Conservation (phyloP, 1,139 yeast species). For the Keqinozyma sinolaborantium region DNA sequence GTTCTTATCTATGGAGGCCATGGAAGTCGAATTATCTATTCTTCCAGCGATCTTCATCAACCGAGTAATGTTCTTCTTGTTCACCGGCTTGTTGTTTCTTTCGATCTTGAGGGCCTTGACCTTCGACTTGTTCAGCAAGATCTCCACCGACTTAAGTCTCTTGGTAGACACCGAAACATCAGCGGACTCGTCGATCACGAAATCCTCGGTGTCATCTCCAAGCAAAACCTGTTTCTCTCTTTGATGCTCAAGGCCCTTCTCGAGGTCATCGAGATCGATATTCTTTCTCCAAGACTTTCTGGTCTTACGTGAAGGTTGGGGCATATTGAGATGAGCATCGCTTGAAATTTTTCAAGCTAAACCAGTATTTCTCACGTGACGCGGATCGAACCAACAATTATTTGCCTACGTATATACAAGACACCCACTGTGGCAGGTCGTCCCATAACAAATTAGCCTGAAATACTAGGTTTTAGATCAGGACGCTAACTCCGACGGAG, state of each 20-base stretch:
- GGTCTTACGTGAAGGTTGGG: constrained; percentile 69
- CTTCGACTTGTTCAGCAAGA: constrained; percentile 73
- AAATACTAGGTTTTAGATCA: too few relatives aligned
- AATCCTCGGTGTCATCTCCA: constrained; percentile 53
- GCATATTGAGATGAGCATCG: not conserved
- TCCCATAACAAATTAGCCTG: too few relatives aligned
- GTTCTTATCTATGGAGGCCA: constrained; percentile 55
- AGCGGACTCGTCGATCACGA: constrained; percentile 60
- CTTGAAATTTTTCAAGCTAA: not conserved
- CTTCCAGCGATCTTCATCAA: constrained; percentile 87
- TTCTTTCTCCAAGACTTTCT: constrained; percentile 96
- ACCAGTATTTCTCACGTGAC: too few relatives aligned
- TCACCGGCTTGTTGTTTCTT: constrained; percentile 42
- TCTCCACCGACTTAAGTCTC: constrained; percentile 68
- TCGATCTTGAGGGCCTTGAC: constrained; percentile 55
- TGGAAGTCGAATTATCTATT: constrained; percentile 51
- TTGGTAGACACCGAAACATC: constrained; percentile 26
- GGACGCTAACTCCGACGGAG: too few relatives aligned
- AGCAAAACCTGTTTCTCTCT: constrained; percentile 65
- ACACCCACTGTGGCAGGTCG: too few relatives aligned
- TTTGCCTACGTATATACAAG: too few relatives aligned
- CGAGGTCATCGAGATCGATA: constrained; percentile 79
- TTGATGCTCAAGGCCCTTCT: constrained; percentile 62
- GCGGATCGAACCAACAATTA: too few relatives aligned
- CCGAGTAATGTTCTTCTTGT: constrained; percentile 62